Base-by-base conservation (phyloP, 139 green algal genomes). In the Micractinium sp. region DNA sequence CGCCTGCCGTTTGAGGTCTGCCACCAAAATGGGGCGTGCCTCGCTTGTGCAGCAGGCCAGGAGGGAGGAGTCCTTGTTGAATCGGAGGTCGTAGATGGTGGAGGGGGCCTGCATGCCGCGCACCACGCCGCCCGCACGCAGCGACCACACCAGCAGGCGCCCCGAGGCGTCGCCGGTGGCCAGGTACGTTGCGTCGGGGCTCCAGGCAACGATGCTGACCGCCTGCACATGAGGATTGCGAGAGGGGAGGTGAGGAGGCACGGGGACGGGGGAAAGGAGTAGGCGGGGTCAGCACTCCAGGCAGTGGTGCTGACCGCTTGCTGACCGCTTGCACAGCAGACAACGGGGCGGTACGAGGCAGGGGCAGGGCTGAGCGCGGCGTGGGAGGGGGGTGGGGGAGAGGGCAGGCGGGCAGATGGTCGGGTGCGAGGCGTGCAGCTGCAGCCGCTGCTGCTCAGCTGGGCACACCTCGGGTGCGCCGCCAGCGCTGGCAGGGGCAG, bases 41-140 rank as follows among this genome's bases (percentile, higher is more conserved):
- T 90, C 80, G 38, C 23, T 36, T 47, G 78, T 81, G 80, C 80
- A 90, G 56, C 53, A 74, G 60, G 87, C 79, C 67, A 90, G 87
- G 66, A 87, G 66, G n/a, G 83, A 63, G 80, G 77, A 85, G 77
- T 87, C 87, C 1, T 22, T 39, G 79, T 82, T 82, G 56, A 85
- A 90, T 13, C 67, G 39, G 41, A 90, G 87, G 66, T 90, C 87
- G 47, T 90, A 87, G 20, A 90, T 82, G 39, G 74, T 81, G 29
- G 69, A 69, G 38, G 66, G 69, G 18, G 63, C 77, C 56, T 77
- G 67, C 61, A 69, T 36, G 3, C 27, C 41, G 41, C 87, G 79
- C 33, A 69, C 87, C 67, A 90, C 61, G 41, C 77, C 69, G 25
- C 80, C 87, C 5, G 61, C 36, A 16, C 67, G 66, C 66, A 82